Evolutionary conservation across 768 basidiomycete genomes (phyloP), one percentile per base, ranked within the genome.

Genomic region (Sistotremastrum suecicum): DNA sequence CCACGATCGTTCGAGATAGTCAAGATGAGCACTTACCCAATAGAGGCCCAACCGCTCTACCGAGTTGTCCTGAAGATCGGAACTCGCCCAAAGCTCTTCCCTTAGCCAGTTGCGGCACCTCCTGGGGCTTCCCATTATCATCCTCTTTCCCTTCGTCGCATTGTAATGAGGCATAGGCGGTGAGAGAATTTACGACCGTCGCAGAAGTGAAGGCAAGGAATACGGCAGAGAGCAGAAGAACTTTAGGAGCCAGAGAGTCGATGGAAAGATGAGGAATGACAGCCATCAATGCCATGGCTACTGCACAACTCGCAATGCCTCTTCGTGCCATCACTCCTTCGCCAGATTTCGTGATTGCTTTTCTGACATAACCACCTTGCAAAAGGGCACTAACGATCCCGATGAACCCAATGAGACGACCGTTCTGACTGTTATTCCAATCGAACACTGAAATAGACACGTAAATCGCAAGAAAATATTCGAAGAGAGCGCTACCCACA

Each of bases 291-390:
- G 69, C 57, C 42, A 98, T 77, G 7, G 75, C 83, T 10, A 76
- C 28, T 20, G 77, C 71, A 58, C 91, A 95, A 51, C 76, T 74
- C 31, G 69, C 63, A 1, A 89, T 76, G 3, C 95, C 94, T 20
- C 78, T 74, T 12, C 78, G 73, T 3, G 92, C 89, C 75, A 99
- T 85, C 35, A 67, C 69, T 49, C 80, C 77, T 56, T 92, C 88
- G 20, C 88, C 85, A 28, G 80, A 66, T 52, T 75, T 80, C 12
- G 81, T 67, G 36, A 80, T 79, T 0, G 78, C 71, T 7, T 87
- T 79, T 7, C 94, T 84, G 39, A 94, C 90, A 63, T 97, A 95
- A 48, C 90, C 88, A 31, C 92, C 94, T 67, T 97, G 92, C 0
- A 97, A 69, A 0, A 90, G 61, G 2, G 91, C 87, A 50, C 87